phyloP scores from a whole-genome alignment of 805 yeast species.

The Wickerhamomyces ciferrii region DNA sequence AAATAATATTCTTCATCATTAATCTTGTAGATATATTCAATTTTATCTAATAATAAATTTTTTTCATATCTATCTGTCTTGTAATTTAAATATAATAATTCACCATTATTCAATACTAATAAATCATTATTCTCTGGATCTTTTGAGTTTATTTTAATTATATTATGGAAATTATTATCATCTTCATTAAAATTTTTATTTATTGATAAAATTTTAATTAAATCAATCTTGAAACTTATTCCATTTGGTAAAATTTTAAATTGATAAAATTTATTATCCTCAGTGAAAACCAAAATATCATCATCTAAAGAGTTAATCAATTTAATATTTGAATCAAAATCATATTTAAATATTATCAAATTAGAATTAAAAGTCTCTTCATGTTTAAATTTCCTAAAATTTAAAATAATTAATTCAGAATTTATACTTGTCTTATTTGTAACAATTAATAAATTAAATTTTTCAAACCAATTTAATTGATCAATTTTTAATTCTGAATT shows the following conservation, averaged over 20 bases:
- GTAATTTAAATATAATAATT: slow-evolving; percentile 15
- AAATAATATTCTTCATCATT: slow-evolving; percentile 24
- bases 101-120: slow-evolving; percentile 19
- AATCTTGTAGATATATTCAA: slow-evolving; percentile 20
- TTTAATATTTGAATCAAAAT: slow-evolving; percentile 14
- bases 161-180: slow-evolving; percentile 5
- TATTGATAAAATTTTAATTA: slow-evolving; percentile 11
- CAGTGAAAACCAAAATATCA: slow-evolving; percentile 17
- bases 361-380: slow-evolving; percentile 16
- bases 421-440: slow-evolving; percentile 13
- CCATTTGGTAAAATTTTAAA: slow-evolving; percentile 15
- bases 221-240: slow-evolving; percentile 15
- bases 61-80: slow-evolving; percentile 6
- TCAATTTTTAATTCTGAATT: slow-evolving; percentile 14
- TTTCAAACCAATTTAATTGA: slow-evolving; percentile 16
- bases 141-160: slow-evolving; percentile 8
- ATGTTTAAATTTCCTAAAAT: slow-evolving; percentile 13
- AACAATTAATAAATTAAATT: slow-evolving; percentile 12
- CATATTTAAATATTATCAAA: slow-evolving; percentile 24
- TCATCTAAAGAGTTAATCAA: slow-evolving; percentile 14
- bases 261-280: slow-evolving; percentile 14
- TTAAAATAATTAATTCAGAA: slow-evolving; percentile 20
- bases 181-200: slow-evolving; percentile 9
- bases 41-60: slow-evolving; percentile 16
- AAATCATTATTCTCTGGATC: slow-evolving; percentile 13